Evolutionary conservation across 257 asterid genomes (phyloP).

Genomic region (Capsicum rhomboideum): DNA sequence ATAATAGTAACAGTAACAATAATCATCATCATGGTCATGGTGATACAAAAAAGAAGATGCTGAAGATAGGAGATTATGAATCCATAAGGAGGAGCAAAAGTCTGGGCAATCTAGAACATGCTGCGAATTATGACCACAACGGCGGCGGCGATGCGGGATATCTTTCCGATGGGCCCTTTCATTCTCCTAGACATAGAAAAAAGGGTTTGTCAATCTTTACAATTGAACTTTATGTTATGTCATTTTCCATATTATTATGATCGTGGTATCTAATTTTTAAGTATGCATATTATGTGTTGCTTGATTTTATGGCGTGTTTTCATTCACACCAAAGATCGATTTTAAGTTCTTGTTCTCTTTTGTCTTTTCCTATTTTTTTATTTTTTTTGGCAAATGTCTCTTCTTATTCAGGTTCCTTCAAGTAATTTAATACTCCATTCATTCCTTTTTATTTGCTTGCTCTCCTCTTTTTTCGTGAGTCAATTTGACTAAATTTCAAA

Average conservation of each 20-base stretch:
- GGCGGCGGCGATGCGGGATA: constrained; percentile 22
- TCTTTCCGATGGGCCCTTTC: constrained; percentile 37
- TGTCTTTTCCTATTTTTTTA: no score
- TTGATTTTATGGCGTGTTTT: not conserved
- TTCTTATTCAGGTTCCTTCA: no score
- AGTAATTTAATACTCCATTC: no score
- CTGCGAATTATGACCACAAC: constrained; percentile 2
- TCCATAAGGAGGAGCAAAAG: constrained; percentile 37
- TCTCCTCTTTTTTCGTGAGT: no score
- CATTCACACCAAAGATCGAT: no score
- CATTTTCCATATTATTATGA: no score
- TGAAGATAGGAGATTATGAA: not conserved
- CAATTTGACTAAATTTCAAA: no score
- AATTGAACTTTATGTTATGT: not conserved
- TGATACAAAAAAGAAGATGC: not conserved
- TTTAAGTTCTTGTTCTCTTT: no score
- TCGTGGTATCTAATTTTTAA: not conserved
- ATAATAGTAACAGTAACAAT: not conserved
- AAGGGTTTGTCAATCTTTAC: constrained; percentile 19
- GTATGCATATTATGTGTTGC: not conserved
- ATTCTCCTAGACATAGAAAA: constrained; percentile 17
- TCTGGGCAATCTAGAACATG: constrained; percentile 19
- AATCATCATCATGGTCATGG: not conserved
- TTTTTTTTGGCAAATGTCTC: no score
- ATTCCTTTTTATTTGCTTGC: no score